These are phyloP conservation scores for Melaleuca quinquenervia DNA, from an alignment of 345 rosid genomes.

Conservation along the genomic window DNA sequence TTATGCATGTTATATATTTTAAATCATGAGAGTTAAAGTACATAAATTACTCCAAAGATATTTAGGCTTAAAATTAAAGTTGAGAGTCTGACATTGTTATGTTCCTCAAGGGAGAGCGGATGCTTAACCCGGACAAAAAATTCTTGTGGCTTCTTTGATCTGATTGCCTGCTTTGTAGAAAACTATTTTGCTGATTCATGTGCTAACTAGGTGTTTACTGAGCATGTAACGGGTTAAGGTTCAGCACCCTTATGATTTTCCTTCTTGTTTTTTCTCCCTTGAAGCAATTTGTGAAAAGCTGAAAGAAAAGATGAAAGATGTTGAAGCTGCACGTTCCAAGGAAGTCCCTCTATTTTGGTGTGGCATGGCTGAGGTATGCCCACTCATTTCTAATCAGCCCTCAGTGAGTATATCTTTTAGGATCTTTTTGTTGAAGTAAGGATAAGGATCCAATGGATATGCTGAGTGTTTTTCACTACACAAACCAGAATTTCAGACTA, in stretches of 20 bases:
- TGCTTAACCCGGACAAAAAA: neutral
- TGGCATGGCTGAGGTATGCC: conserved; percentile 81
- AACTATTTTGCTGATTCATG: neutral
- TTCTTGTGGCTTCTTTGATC: neutral
- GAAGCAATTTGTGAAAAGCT: conserved; percentile 55
- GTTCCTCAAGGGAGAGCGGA: neutral
- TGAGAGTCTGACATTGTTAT: neutral
- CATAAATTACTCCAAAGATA: neutral
- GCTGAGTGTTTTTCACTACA: neutral
- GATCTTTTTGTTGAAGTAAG: neutral
- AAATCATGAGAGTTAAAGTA: neutral
- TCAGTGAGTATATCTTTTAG: neutral
- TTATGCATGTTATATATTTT: neutral
- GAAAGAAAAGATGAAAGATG: conserved; percentile 60
- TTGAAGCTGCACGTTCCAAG: conserved; percentile 51
- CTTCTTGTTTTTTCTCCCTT: neutral
- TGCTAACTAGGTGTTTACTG: neutral
- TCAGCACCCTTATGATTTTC: neutral
- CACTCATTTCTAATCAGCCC: neutral
- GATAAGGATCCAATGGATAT: neutral
- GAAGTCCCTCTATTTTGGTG: conserved; percentile 67
- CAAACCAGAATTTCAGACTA: neutral
- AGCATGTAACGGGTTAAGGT: neutral
- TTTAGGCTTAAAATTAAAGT: neutral
- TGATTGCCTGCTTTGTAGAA: neutral